These are phyloP conservation scores for Cymbidium sinense DNA, from an alignment of 106 monocot genomes.

Conservation along the genomic window DNA sequence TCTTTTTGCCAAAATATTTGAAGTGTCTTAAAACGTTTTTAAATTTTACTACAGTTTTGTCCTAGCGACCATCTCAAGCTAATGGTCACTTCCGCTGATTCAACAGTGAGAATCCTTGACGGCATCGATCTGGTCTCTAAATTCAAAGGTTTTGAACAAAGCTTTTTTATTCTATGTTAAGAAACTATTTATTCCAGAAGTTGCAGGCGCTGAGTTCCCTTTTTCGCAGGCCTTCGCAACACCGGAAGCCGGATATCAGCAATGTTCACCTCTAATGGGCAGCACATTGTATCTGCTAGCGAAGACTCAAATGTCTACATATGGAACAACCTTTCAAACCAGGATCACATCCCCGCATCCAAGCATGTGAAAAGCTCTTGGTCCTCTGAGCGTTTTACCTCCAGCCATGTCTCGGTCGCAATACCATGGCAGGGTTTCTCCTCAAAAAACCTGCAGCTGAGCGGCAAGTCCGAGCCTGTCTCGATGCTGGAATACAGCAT, in stretches of 20 bases:
- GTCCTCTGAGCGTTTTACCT: slow-evolving; percentile 60
- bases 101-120: slow-evolving; percentile 55
- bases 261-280: slow-evolving; percentile 66
- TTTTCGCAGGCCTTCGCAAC: slow-evolving; percentile 52
- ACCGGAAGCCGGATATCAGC: slow-evolving; percentile 61
- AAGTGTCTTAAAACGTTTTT: neutral
- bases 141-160: slow-evolving; percentile 44
- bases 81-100: slow-evolving; percentile 71
- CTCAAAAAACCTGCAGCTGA: slow-evolving; percentile 13
- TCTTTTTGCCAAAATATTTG: neutral
- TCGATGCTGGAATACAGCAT: neutral
- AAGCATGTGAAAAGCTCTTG: slow-evolving; percentile 36
- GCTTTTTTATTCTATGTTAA: neutral
- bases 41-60: slow-evolving; percentile 44
- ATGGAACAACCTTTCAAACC: slow-evolving; percentile 51
- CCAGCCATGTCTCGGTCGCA: slow-evolving; percentile 51
- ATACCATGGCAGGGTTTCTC: slow-evolving; percentile 55
- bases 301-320: slow-evolving; percentile 82
- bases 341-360: slow-evolving; percentile 7
- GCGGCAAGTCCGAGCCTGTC: neutral
- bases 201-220: no score
- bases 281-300: slow-evolving; percentile 71
- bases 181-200: neutral
- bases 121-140: slow-evolving; percentile 44
- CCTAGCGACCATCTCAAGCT: slow-evolving; percentile 41